Percentiles rank a stretch among this genome's conserved stretches.
These are phyloP conservation scores for Cercospora sp. DNA, from an alignment of 2,329 filamentous ascomycete species.

Conservation along the genomic window DNA sequence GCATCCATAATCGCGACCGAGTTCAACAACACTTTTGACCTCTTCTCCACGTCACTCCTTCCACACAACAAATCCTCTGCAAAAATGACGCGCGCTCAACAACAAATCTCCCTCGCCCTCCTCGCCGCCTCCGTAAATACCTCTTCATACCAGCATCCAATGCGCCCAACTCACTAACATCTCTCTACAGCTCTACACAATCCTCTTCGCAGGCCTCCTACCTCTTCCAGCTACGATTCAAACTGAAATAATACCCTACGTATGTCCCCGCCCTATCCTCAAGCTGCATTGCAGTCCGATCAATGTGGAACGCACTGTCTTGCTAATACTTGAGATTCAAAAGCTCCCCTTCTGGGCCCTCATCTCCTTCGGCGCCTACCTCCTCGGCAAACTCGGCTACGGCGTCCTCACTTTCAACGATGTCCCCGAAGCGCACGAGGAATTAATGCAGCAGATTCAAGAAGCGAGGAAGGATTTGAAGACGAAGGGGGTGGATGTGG, in stretches of 20 bases:
- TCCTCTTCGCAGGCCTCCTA: conserved; percentile 78
- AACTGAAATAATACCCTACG: conserved; percentile 82
- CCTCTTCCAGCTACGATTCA: conserved; percentile 77
- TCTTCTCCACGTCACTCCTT: conserved; percentile 21
- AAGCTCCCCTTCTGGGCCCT: conserved; percentile 87
- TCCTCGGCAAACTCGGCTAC: conserved; percentile 87
- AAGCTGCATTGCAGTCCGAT: no score
- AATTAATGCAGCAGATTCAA: conserved; percentile 83
- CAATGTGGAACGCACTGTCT: not conserved
- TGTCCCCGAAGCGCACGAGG: conserved; percentile 83
- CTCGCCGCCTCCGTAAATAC: conserved; percentile 78
- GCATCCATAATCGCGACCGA: not conserved
- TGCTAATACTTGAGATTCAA: not conserved
- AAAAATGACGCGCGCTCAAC: conserved; percentile 91
- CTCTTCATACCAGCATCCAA: conserved; percentile 10
- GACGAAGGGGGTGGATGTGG: conserved; percentile 73
- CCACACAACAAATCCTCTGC: not conserved
- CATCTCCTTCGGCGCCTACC: conserved; percentile 86
- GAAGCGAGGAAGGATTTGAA: conserved; percentile 72
- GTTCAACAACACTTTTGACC: not conserved
- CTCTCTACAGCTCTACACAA: conserved; percentile 75
- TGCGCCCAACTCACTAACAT: conserved; percentile 32
- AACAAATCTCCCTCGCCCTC: conserved; percentile 85
- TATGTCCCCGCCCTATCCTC: conserved; percentile 52
- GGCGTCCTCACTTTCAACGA: conserved; percentile 97